These are phyloP conservation scores for Neofusicoccum sp. DNA, from an alignment of 2,329 filamentous ascomycete genomes.

Conservation along the genomic window DNA sequence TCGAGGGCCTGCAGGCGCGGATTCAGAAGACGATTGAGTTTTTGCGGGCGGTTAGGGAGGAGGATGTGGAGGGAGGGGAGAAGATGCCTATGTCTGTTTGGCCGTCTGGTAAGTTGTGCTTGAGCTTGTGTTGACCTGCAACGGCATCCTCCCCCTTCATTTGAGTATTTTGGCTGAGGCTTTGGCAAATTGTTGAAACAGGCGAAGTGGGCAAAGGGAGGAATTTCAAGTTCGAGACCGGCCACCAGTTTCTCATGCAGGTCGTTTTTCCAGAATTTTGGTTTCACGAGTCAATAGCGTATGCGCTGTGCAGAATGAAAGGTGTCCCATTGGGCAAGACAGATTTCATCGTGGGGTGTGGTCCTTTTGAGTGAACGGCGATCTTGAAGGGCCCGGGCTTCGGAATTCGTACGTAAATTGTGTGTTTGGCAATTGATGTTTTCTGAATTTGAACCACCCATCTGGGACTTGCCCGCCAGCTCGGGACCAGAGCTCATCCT, in stretches of 20 bases:
- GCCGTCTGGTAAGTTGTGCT: background rate
- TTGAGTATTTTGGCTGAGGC: too few relatives aligned
- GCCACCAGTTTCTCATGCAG: slow-evolving; percentile 45
- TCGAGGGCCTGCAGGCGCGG: slow-evolving; percentile 52
- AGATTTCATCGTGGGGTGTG: slow-evolving; percentile 45
- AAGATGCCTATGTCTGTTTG: background rate
- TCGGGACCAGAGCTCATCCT: too few relatives aligned
- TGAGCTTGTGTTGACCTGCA: background rate
- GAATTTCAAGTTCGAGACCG: slow-evolving; percentile 34
- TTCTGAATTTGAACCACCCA: too few relatives aligned
- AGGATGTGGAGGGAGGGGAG: slow-evolving; percentile 42
- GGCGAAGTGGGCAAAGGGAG: slow-evolving; percentile 45
- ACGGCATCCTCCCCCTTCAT: background rate
- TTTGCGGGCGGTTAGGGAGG: slow-evolving; percentile 48
- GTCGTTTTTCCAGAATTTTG: slow-evolving; percentile 63
- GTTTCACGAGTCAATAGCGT: slow-evolving; percentile 65
- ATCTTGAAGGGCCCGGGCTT: too few relatives aligned
- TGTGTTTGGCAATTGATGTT: too few relatives aligned
- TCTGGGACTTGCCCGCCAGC: too few relatives aligned
- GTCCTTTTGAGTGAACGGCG: too few relatives aligned
- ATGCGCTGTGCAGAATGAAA: slow-evolving; percentile 62
- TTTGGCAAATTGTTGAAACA: background rate
- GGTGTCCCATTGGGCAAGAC: slow-evolving; percentile 65
- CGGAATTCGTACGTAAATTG: too few relatives aligned
- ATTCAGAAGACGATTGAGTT: slow-evolving; percentile 52